A percentile compares a stretch with the other conserved stretches of the same genome.
These are phyloP conservation scores for Penicillium sp. DNA, from an alignment of 2,329 filamentous ascomycete genomes.

Conservation along the genomic window DNA sequence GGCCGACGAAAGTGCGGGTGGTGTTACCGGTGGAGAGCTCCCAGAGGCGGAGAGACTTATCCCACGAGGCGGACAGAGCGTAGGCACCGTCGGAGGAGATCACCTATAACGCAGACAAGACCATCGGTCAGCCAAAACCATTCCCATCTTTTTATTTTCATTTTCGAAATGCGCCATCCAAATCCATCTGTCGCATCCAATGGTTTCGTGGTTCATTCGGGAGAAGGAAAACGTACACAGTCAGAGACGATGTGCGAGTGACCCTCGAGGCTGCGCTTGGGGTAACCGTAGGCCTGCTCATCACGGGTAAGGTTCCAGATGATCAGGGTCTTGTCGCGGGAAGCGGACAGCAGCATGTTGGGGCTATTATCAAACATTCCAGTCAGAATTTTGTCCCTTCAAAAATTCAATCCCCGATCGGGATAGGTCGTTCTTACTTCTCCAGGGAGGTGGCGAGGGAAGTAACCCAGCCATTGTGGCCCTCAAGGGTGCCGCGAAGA, in stretches of 20 bases:
- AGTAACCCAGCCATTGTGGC: slow-evolving; percentile 99
- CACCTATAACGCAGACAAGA: slow-evolving; percentile 51
- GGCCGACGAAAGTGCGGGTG: slow-evolving; percentile 95
- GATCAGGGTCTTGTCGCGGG: slow-evolving; percentile 97
- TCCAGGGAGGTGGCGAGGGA: slow-evolving; percentile 96
- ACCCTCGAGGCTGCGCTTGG: slow-evolving; percentile 95
- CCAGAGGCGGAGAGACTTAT: slow-evolving; percentile 99
- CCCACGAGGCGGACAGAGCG: slow-evolving; percentile 96
- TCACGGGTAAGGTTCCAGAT: slow-evolving; percentile 99
- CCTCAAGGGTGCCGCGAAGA: slow-evolving; percentile 93
- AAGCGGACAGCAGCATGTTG: slow-evolving; percentile 98
- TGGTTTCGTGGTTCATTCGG: slow-evolving; percentile 9
- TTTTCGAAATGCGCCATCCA: slow-evolving; percentile 2
- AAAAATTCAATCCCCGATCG: slow-evolving; percentile 21
- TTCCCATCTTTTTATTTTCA: slow-evolving; percentile 10
- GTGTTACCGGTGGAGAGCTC: slow-evolving; percentile 95
- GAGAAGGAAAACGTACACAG: slow-evolving; percentile 65
- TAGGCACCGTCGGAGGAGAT: slow-evolving; percentile 99
- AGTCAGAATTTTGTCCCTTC: slow-evolving; percentile 32
- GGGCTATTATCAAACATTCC: slow-evolving; percentile 51
- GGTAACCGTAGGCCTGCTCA: slow-evolving; percentile 95
- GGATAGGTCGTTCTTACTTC: slow-evolving; percentile 58
- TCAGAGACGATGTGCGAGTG: slow-evolving; percentile 99
- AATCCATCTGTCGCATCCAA: slow-evolving; percentile 10
- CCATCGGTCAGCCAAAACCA: slow-evolving; percentile 24